Percentiles rank a stretch among this genome's conserved stretches.
phyloP scores from a whole-genome alignment of 768 basidiomycete species.

The Xerocomus potaroensis region DNA sequence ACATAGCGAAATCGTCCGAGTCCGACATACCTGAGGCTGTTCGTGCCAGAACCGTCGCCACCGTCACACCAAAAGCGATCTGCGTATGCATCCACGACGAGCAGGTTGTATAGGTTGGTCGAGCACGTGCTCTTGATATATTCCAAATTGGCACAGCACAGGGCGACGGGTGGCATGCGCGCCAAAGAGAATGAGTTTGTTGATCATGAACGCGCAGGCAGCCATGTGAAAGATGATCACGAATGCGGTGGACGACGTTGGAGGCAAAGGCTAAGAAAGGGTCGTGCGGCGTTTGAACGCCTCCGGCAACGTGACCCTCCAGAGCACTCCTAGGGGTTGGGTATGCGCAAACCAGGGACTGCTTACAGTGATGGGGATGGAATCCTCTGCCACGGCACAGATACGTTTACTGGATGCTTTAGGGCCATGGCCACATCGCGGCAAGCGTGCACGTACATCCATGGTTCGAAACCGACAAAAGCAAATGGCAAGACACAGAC shows the following conservation, averaged over 20 bases:
- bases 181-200: not conserved
- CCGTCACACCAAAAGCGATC: conserved; percentile 6
- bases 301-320: conserved; percentile 13
- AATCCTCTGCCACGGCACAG: conserved; percentile 4
- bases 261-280: conserved; percentile 15
- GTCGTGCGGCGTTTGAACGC: conserved; percentile 16
- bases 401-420: too few species aligned
- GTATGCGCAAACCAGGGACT: not conserved
- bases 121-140: conserved; percentile 5
- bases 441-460: not conserved
- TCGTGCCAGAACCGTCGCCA: not conserved
- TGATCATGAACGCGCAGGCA: not conserved
- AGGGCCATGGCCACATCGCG: too few species aligned
- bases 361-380: not conserved
- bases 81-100: conserved; percentile 14
- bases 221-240: conserved; percentile 6
- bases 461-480: conserved; percentile 5
- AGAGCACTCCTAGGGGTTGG: conserved; percentile 12
- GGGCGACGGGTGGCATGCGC: not conserved
- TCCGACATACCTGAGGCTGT: not conserved
- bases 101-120: conserved; percentile 13
- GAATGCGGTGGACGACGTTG: conserved; percentile 11
- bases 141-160: not conserved
- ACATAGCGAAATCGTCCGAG: conserved; percentile 3
- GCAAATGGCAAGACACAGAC: not conserved